Percentiles rank a stretch among this genome's conserved stretches.
Evolutionary conservation across 2,329 filamentous ascomycete genomes (phyloP).

Genomic region (Zelopaecilomyces penicillatus): DNA sequence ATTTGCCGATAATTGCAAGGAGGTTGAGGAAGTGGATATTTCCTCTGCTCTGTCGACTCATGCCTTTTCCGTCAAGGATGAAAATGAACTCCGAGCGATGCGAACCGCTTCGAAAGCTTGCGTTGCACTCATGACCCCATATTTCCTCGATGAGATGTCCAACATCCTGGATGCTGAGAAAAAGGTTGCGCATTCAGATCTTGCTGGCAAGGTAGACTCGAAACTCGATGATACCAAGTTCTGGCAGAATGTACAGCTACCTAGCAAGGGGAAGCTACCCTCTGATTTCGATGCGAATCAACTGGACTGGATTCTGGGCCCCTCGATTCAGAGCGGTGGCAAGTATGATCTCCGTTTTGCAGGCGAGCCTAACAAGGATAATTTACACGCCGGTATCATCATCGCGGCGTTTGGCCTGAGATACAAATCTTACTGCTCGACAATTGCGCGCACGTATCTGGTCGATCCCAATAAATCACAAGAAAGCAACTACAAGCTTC

Average conservation of each 20-base stretch:
- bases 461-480: slow-evolving; percentile 96
- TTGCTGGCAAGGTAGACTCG: slow-evolving; percentile 79
- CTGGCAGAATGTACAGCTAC: slow-evolving; percentile 71
- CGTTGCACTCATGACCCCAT: slow-evolving; percentile 88
- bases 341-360: slow-evolving; percentile 85
- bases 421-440: slow-evolving; percentile 92
- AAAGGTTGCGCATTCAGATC: slow-evolving; percentile 82
- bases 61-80: slow-evolving; percentile 88
- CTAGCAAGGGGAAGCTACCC: slow-evolving; percentile 67
- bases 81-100: slow-evolving; percentile 87
- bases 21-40: slow-evolving; percentile 83
- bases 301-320: slow-evolving; percentile 89
- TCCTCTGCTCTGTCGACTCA: slow-evolving; percentile 70
- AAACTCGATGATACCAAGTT: slow-evolving; percentile 93
- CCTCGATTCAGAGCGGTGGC: slow-evolving; percentile 88
- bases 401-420: slow-evolving; percentile 84
- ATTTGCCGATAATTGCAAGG: slow-evolving; percentile 70
- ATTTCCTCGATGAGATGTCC: slow-evolving; percentile 98
- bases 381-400: slow-evolving; percentile 86
- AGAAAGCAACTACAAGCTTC: slow-evolving; percentile 86
- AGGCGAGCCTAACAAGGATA: slow-evolving; percentile 69
- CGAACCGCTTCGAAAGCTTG: slow-evolving; percentile 90
- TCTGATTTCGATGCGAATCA: slow-evolving; percentile 79
- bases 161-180: slow-evolving; percentile 92
- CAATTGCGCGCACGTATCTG: slow-evolving; percentile 87